These are phyloP conservation scores for Cutaneotrichosporon arboriforme DNA, from an alignment of 1,284 basidiomycete genomes.

Conservation along the genomic window DNA sequence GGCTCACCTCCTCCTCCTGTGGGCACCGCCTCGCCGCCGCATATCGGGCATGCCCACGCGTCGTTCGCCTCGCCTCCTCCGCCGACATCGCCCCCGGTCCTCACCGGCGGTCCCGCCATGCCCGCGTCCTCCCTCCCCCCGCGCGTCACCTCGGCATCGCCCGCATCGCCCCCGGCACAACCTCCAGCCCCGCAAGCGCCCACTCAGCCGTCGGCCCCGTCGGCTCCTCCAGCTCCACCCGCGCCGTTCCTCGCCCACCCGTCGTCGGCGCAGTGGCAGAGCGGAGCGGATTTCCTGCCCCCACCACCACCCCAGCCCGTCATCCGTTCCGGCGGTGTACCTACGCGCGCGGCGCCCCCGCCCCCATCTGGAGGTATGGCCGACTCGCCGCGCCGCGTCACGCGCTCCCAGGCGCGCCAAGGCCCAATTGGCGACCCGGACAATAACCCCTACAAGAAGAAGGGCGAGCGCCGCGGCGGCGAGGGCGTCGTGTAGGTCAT, in stretches of 20 bases:
- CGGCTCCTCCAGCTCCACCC: slow-evolving; percentile 12
- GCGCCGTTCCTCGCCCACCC: slow-evolving; percentile 38
- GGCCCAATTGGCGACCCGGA: slow-evolving; percentile 37
- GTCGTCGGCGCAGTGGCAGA: slow-evolving; percentile 38
- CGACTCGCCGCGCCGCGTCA: slow-evolving; percentile 36
- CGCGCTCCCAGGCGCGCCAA: slow-evolving; percentile 27
- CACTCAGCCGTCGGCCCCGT: slow-evolving; percentile 16
- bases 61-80: background rate
- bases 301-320: slow-evolving; percentile 44
- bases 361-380: slow-evolving; percentile 6
- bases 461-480: slow-evolving; percentile 29
- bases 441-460: slow-evolving; percentile 39
- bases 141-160: background rate
- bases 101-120: slow-evolving; percentile 3
- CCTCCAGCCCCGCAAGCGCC: background rate
- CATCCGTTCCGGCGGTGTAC: slow-evolving; percentile 37
- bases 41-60: background rate
- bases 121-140: slow-evolving; percentile 8
- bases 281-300: slow-evolving; percentile 39
- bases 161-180: slow-evolving; percentile 3
- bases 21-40: background rate
- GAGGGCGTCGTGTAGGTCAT: slow-evolving; percentile 37
- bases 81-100: background rate
- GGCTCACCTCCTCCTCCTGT: background rate
- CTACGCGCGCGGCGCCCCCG: slow-evolving; percentile 24